Base-by-base conservation (phyloP, 306 rosid species). In the Cucumis melo region DNA sequence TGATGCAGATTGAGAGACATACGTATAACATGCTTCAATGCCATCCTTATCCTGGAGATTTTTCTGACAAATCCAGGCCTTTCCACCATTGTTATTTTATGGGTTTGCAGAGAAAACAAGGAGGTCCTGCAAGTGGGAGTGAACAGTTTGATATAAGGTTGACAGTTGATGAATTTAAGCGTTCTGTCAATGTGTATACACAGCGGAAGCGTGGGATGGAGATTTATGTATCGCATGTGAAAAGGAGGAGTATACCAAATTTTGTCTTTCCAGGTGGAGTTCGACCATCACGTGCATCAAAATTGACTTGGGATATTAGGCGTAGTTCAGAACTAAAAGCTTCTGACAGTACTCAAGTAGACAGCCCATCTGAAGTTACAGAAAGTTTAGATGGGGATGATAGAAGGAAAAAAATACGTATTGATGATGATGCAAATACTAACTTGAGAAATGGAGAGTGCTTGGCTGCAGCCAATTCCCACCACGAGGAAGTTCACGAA, bases 51-150 rank as follows among this genome's bases (percentile, higher is more conserved):
- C 99, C 97, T 56, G 93, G 95, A 59, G 97, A 87, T 71, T 92
- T 92, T 88, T 80, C 95, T 42, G 97, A 94, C 80, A 90, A 82
- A 55, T 85, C 93, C 68, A 89, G 81, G 83, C 85, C 91, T 78
- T 87, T 88, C 78, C 93, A 89, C 79, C 80, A 85, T 81, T 85
- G 93, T 82, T 94, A 83, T 90, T 94, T 94, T 73, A 92, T 92
- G 99, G 99, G 97, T 79, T 86, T 94, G 83, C 96, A 90, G 76
- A 89, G 96, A 75, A 90, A 90, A 79, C 97, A 88, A 84, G 97
- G 93, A 78, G 88, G 83, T 81, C 86, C 87, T 5, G 93, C 82
- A 41, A 87, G 77, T 32, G 95, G 88, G 77, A 91, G 91, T 24
- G 93, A 81, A 74, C 93, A 87, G 19, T 90, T 90, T 83, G 99